Base-by-base conservation (phyloP, 768 basidiomycete genomes). In the Pleurotus citrinopileatus region DNA sequence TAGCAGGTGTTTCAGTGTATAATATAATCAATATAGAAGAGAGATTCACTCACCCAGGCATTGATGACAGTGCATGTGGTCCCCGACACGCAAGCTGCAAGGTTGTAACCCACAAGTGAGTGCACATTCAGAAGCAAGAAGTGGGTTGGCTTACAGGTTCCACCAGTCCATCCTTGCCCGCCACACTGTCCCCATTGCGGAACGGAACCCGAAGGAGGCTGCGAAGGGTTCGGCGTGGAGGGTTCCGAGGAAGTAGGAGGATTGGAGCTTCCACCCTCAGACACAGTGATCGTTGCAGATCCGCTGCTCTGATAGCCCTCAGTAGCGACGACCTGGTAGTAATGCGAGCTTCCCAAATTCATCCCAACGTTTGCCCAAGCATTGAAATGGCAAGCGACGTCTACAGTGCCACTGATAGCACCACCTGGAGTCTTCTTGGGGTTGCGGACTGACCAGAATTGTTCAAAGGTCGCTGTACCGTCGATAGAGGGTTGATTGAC, bases 271-370 rank as follows among this genome's bases (percentile, higher is more conserved):
- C 45, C 45, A 15, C 45, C 45, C 19, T 59, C 59, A 0, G 65
- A 69, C 15, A 45, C 28, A n/a, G 36, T 34, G 44, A 38, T 37
- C 1, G 47, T 19, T 19, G 69, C 70, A 51, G 79, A 67, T 23
- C 79, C 77, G 55, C 68, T 74, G 64, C 71, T 73, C 56, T 67
- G 57, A 63, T 75, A 74, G 3, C 74, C 74, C 55, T 79, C 77
- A 6, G 74, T 74, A 23, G 77, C 76, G 53, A 78, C 61, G 52
- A 79, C 76, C 69, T 77, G 75, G 63, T 77, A 77, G 60, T 70
- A 66, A 64, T 68, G 67, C 26, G n/a, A 6, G 37, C 66, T 60
- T n/a, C 74, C 76, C 55, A 78, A 54, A 17, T 55, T 57, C 70
- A 79, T 63, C 8, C 76, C 76, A 15, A 67, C 55, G 5, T 51